A percentile compares a stretch with the other conserved stretches of the same genome.
phyloP scores from a whole-genome alignment of 176 grass and related monocot genomes.

The Oryza meyeriana region DNA sequence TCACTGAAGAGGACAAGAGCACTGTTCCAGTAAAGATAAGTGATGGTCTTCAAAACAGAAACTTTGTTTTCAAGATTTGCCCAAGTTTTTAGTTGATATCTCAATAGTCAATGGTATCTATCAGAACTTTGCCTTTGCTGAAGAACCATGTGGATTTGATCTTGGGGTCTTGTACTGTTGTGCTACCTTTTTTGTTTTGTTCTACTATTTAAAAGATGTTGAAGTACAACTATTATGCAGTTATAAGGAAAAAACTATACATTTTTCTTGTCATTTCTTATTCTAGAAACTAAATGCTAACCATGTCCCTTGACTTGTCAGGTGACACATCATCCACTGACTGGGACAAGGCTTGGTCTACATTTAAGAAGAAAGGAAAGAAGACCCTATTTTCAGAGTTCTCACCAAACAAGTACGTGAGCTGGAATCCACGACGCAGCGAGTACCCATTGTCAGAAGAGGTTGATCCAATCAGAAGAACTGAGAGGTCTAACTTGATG shows the following conservation, averaged over 20 bases:
- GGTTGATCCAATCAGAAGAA: conserved; percentile 89
- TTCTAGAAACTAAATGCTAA: not conserved
- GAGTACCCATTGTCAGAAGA: conserved; percentile 92
- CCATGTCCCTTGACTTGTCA: conserved; percentile 26
- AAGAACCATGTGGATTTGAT: not conserved
- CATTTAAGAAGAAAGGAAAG: conserved; percentile 70
- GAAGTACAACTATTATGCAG: not conserved
- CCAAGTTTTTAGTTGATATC: not conserved
- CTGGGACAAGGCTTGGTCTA: conserved; percentile 93
- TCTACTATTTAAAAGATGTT: not conserved
- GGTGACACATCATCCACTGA: conserved; percentile 70
- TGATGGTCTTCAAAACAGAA: not conserved
- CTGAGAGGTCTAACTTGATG: conserved; percentile 79
- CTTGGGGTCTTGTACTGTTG: not conserved
- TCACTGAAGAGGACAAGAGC: not conserved
- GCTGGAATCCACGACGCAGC: conserved; percentile 67
- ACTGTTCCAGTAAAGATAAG: not conserved
- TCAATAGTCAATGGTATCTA: not conserved
- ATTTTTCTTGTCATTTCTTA: not conserved
- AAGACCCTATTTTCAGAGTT: conserved; percentile 80
- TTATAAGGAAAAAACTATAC: not conserved
- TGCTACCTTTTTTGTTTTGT: not conserved
- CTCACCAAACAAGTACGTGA: conserved; percentile 80
- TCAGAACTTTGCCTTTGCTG: not conserved
- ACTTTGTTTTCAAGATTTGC: not conserved